Evolutionary conservation across 805 yeast species (phyloP).

Genomic region (Teunomyces stri): DNA sequence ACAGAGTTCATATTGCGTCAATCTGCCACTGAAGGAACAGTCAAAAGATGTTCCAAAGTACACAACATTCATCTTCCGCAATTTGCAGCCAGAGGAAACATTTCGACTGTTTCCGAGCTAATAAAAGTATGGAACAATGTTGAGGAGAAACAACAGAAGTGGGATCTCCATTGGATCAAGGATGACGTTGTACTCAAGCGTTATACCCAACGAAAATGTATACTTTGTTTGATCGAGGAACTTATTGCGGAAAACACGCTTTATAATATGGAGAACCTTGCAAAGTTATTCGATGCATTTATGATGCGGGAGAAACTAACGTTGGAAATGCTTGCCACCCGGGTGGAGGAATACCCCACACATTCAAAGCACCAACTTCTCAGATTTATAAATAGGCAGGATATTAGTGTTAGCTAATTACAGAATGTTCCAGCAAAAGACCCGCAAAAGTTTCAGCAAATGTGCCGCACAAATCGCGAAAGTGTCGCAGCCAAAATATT

Average conservation of each 20-base stretch:
- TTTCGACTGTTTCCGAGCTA: slow-evolving; percentile 1
- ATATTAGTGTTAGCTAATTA: neutral
- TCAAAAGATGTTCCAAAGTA: neutral
- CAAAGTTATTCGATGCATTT: neutral
- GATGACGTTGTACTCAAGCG: neutral
- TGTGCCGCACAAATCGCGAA: too few species aligned
- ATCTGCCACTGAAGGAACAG: neutral
- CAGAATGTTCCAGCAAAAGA: too few species aligned
- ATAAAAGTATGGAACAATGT: neutral
- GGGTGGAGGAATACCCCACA: neutral
- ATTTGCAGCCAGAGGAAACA: neutral
- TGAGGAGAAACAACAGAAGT: neutral
- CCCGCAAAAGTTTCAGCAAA: too few species aligned
- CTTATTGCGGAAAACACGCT: neutral
- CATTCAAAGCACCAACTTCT: slow-evolving; percentile 1
- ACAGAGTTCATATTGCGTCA: neutral
- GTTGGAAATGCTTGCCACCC: neutral
- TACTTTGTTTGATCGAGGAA: slow-evolving; percentile 2
- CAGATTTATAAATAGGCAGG: slow-evolving; percentile 1
- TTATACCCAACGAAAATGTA: neutral
- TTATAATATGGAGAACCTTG: neutral
- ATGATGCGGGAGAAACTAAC: neutral
- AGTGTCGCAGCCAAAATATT: too few species aligned
- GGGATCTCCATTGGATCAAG: slow-evolving; percentile 5
- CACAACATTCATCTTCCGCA: neutral